These are phyloP conservation scores for Cyclostephanos tholiformis DNA, from an alignment of 108 stramenopile species.

Conservation along the genomic window DNA sequence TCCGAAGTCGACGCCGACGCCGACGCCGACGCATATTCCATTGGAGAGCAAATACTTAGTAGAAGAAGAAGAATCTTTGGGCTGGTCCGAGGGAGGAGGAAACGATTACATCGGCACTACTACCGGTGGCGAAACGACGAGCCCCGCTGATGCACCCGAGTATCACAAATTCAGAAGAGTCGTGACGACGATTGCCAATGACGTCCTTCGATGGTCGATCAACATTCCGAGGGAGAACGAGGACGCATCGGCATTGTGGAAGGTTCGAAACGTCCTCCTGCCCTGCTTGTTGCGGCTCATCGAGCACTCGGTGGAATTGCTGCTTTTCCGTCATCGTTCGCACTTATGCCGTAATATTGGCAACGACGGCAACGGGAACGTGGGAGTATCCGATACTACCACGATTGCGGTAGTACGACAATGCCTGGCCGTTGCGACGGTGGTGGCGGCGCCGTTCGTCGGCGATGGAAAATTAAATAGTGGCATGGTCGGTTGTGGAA, in stretches of 20 bases:
- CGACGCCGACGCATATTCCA: neutral
- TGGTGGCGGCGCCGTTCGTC: conserved; percentile 35
- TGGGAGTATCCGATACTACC: neutral
- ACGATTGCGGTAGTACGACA: neutral
- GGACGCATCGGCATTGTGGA: conserved; percentile 15
- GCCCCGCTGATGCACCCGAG: neutral
- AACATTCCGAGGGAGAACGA: conserved; percentile 26
- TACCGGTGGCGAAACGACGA: neutral
- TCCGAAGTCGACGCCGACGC: neutral
- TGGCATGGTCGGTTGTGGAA: conserved; percentile 31
- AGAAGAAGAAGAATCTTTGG: neutral
- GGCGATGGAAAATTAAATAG: conserved; percentile 37
- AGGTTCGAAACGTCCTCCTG: conserved; percentile 27
- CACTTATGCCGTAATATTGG: neutral
- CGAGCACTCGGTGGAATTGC: conserved; percentile 14
- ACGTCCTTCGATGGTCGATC: conserved; percentile 18
- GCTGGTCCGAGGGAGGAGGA: neutral
- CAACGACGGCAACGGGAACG: too few relatives aligned
- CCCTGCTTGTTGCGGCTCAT: conserved; percentile 34
- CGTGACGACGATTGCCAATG: conserved; percentile 6
- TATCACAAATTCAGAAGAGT: neutral
- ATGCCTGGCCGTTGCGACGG: conserved; percentile 33
- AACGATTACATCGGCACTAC: neutral
- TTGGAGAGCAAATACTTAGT: neutral
- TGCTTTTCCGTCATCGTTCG: neutral